Conservation (phyloP, 306 rosid species). For the Citrullus amarus region DNA sequence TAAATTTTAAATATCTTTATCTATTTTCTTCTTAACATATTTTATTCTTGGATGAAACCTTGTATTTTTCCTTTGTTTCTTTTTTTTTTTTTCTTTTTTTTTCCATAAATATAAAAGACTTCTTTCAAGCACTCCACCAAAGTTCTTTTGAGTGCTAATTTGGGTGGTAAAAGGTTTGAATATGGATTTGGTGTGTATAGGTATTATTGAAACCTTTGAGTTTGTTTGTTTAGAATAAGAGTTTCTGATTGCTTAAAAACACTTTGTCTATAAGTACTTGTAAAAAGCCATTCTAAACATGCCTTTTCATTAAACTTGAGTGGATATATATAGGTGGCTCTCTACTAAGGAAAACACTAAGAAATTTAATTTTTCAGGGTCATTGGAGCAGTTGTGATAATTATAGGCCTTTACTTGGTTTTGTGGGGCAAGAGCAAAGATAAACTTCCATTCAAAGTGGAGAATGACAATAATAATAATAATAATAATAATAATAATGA, state of each 20-base stretch:
- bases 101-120: background rate
- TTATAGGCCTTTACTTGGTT: conserved; percentile 3
- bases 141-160: background rate
- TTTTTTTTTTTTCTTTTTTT: background rate
- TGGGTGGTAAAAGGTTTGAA: background rate
- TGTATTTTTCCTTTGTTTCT: background rate
- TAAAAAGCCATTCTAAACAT: too few species aligned
- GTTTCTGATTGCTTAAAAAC: too few species aligned
- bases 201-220: too few species aligned
- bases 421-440: conserved; percentile 9
- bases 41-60: background rate
- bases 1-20: too few species aligned
- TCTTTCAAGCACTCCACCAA: background rate
- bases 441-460: background rate
- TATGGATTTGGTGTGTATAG: too few species aligned
- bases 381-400: conserved; percentile 1
- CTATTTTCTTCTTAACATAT: background rate
- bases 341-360: background rate
- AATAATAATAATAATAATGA: background rate
- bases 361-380: background rate
- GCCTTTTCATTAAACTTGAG: too few species aligned
- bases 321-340: too few species aligned
- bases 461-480: too few species aligned
- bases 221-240: too few species aligned
- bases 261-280: too few species aligned